Base-by-base conservation (phyloP, 495 filamentous ascomycete genomes). In the Talaromyces ruber region DNA sequence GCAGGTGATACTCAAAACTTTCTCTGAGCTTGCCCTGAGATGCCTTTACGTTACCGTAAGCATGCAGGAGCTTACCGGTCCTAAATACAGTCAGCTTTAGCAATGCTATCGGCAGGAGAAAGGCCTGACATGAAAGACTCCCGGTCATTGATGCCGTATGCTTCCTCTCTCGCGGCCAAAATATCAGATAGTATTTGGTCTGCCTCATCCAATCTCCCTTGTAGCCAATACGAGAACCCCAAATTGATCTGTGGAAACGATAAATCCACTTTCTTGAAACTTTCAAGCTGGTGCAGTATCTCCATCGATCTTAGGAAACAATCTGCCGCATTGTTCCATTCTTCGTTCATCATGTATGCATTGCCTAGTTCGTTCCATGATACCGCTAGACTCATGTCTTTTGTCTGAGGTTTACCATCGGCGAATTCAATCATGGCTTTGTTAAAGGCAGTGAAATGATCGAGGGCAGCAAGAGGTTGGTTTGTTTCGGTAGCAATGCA, bases 161-260 rank as follows among this genome's bases (percentile, higher is more conserved):
- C 43, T 11, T 30, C 24, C 61, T 70, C 67, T 28, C 69, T 39
- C 18, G 61, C 64, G 2, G 25, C 30, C 25, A 69, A 60, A 11
- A 59, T 63, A 18, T 69, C 43, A 28, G 22, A 22, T 14, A 69
- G 52, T 11, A 63, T 64, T 7, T 51, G 25, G 22, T 45, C 47
- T 29, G 70, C 64, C 43, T 71, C 64, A 24, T 64, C 53, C n/a
- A 57, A 56, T 43, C 57, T 25, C 18, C 63, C 64, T 30, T 54
- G 50, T 8, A 71, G 26, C 69, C 67, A 71, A 9, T 62, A 64
- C 14, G 64, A 59, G 12, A 64, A 59, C n/a, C 69, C 69, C 4
- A 72, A 65, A 54, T 72, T 72, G 3, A 65, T 62, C 30, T 60
- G 24, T 2, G 67, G 67, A 6, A 67, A 28, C 32, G 65, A 67